Evolutionary conservation across 345 rosid genomes (phyloP).

Genomic region (Rubroshorea leprosula): DNA sequence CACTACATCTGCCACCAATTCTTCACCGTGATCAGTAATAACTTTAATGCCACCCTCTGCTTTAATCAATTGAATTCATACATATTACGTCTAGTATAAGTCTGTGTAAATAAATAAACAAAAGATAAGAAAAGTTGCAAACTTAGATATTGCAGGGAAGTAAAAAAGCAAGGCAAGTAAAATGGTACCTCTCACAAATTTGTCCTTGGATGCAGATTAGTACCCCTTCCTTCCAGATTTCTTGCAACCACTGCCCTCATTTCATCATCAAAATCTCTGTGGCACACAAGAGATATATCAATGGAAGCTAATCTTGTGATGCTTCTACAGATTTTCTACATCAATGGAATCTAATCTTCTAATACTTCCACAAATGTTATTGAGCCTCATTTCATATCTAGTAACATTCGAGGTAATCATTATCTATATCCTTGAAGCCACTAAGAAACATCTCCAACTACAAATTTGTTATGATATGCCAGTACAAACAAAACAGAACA

Average conservation of each 20-base stretch:
- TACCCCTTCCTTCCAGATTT: constrained; percentile 93
- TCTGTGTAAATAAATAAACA: no score
- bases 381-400: not conserved
- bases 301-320: not conserved
- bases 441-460: not conserved
- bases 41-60: constrained; percentile 78
- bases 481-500: not conserved
- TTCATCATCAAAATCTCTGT: constrained; percentile 96
- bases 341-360: no score
- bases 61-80: constrained; percentile 64
- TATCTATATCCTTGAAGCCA: not conserved
- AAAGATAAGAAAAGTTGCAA: no score
- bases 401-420: no score
- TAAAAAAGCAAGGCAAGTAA: constrained; percentile 7
- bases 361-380: no score
- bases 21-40: constrained; percentile 82
- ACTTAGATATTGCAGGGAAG: not conserved
- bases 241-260: constrained; percentile 96
- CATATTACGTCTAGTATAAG: not conserved
- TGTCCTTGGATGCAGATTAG: constrained; percentile 75
- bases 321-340: not conserved
- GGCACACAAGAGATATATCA: not conserved
- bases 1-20: constrained; percentile 77
- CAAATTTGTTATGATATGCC: not conserved
- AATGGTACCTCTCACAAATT: constrained; percentile 70